phyloP scores from a whole-genome alignment of 257 asterid species.

The Solanum peruvianum region DNA sequence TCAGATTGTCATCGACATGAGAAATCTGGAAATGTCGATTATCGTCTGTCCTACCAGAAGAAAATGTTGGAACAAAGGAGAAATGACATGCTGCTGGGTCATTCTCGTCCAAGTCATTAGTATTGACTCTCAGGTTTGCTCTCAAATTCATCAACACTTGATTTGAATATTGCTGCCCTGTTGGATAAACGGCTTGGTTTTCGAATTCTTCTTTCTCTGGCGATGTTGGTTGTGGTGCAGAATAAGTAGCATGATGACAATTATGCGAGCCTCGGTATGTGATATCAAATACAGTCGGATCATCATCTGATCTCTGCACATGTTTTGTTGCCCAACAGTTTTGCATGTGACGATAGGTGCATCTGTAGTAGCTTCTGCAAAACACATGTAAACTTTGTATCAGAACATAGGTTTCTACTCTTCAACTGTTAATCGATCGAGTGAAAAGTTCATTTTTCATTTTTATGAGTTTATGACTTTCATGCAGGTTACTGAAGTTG shows the following conservation, averaged over 20 bases:
- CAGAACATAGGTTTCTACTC: neutral
- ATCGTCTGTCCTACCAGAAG: slow-evolving; percentile 17
- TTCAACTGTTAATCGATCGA: neutral
- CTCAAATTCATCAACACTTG: slow-evolving; percentile 27
- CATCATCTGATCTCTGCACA: slow-evolving; percentile 87
- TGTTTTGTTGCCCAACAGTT: slow-evolving; percentile 90
- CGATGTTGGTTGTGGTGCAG: slow-evolving; percentile 23
- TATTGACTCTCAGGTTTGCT: slow-evolving; percentile 53
- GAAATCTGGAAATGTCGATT: slow-evolving; percentile 22
- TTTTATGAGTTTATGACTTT: neutral
- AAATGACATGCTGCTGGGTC: slow-evolving; percentile 24
- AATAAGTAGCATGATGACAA: slow-evolving; percentile 25
- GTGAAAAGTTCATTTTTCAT: neutral
- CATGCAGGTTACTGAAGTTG: neutral
- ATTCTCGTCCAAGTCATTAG: slow-evolving; percentile 24
- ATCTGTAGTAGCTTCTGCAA: slow-evolving; percentile 87
- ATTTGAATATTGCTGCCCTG: slow-evolving; percentile 24
- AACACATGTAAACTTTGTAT: neutral
- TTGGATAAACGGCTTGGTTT: slow-evolving; percentile 2
- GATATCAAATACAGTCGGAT: slow-evolving; percentile 67
- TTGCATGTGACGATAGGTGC: slow-evolving; percentile 49
- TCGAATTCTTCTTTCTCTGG: slow-evolving; percentile 28
- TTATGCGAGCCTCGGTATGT: slow-evolving; percentile 66
- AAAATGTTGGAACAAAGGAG: slow-evolving; percentile 44
- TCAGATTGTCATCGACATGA: slow-evolving; percentile 29